Base-by-base conservation (phyloP, 257 asterid genomes). In the Solanum medicagineum region DNA sequence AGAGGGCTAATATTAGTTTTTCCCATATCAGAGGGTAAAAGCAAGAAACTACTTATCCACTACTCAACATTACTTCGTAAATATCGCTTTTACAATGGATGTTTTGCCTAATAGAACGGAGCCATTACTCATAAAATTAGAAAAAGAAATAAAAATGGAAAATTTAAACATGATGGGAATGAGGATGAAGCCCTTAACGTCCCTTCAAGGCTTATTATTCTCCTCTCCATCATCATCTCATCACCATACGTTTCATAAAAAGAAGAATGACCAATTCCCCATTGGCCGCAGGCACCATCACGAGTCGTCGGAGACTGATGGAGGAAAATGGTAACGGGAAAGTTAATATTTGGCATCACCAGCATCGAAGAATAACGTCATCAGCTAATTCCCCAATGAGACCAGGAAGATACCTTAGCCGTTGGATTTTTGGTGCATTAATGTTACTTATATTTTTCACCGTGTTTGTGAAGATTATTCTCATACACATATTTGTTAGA, bases 391-490 rank as follows among this genome's bases (percentile, higher is more conserved):
- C 74, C 17, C 8, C 80, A 86, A 56, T 87, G 26, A 45, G 86
- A 84, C 87, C 89, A 6, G 77, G 91, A 20, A 77, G 89, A 88
- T 83, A 84, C 15, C 81, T 84, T 22, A 82, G 86, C 85, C 83
- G 86, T 2, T 85, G 87, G 84, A 60, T 89, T 70, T 42, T 87
- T 22, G 85, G 53, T 10, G 85, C 84, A 74, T 80, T 91, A 49
- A 66, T 80, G 45, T 17, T 87, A 40, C 74, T 89, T 44, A 85
- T 82, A 12, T 51, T 88, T 81, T 85, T 85, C 20, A 89, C 93
- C 49, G 24, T 86, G 10, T 17, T 86, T 36, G 80, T 87, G 55
- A 90, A 89, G 90, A 84, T 87, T 45, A 62, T 68, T 54, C 83
- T 90, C 17, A 80, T 89, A 88, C 84, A 42, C 16, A 83, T 81